Evolutionary conservation across 257 asterid genomes (phyloP).

Genomic region (Primulina huaijiensis): DNA sequence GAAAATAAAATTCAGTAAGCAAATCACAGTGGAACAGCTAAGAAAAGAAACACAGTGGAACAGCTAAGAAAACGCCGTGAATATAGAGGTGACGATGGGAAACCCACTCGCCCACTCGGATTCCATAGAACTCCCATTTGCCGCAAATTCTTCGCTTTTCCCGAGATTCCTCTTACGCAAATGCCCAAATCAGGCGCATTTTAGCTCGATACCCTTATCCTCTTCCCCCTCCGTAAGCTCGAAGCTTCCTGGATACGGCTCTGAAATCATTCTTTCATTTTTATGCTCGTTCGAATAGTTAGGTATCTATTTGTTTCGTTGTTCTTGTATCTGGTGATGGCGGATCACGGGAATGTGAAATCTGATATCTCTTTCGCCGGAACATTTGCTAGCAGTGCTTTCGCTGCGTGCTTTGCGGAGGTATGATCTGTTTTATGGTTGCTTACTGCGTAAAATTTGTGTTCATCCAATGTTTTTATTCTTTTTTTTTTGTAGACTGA

Average conservation of each 20-base stretch:
- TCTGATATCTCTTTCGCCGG: constrained; percentile 84
- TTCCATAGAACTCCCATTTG: constrained; percentile 24
- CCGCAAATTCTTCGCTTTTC: constrained; percentile 39
- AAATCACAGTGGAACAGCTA: not conserved
- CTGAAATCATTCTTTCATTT: constrained; percentile 1
- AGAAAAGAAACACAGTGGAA: not conserved
- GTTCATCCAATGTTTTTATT: not conserved
- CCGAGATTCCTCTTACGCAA: constrained; percentile 32
- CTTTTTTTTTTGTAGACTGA: not conserved
- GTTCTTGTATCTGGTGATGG: constrained; percentile 37
- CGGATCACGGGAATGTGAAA: constrained; percentile 57
- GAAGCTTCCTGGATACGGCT: constrained; percentile 5
- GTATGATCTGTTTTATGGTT: constrained; percentile 27
- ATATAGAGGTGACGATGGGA: constrained; percentile 29
- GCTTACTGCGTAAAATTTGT: not conserved
- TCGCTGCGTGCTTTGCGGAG: constrained; percentile 95
- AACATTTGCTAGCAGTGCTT: constrained; percentile 84
- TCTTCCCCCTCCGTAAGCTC: not conserved
- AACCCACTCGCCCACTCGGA: constrained; percentile 26
- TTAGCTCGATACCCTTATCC: constrained; percentile 14
- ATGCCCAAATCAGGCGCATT: constrained; percentile 16
- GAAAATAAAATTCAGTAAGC: not conserved
- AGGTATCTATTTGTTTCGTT: not conserved
- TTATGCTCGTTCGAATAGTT: not conserved
- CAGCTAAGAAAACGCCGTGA: not conserved